Conservation (phyloP, 352 stramenopile genomes). For the Pythium sp. region DNA sequence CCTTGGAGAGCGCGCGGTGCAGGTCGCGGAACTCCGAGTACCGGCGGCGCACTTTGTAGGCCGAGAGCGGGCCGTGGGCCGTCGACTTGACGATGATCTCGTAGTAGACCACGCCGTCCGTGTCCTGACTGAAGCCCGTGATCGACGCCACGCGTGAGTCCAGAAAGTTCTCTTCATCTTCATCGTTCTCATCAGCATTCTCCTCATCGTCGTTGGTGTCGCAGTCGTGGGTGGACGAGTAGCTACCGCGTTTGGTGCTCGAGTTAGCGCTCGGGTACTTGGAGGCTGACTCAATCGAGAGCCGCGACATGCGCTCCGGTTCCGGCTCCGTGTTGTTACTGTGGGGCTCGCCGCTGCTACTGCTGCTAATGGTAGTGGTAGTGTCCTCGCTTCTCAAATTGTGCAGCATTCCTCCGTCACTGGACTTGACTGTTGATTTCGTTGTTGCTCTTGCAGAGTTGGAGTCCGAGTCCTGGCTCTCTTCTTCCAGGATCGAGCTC, state of each 20-base stretch:
- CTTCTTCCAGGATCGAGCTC: conserved; percentile 35
- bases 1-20: conserved; percentile 41
- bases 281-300: conserved; percentile 13
- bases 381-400: conserved; percentile 1
- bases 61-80: conserved; percentile 61
- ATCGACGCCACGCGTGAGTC: conserved; percentile 61
- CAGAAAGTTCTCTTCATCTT: conserved; percentile 62
- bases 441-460: conserved; percentile 19
- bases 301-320: conserved; percentile 9
- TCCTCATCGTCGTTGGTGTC: conserved; percentile 11
- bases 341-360: neutral
- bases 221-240: conserved; percentile 9
- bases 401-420: neutral
- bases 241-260: conserved; percentile 26
- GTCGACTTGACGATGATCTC: conserved; percentile 70
- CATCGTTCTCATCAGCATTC: conserved; percentile 12
- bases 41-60: conserved; percentile 73
- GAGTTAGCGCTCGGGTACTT: conserved; percentile 15
- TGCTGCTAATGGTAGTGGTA: neutral
- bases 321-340: conserved; percentile 13
- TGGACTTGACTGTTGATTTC: neutral
- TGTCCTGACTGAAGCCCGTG: conserved; percentile 71
- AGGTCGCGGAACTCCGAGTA: conserved; percentile 75
- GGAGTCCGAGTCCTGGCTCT: conserved; percentile 19
- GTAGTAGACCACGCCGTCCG: conserved; percentile 76